Evolutionary conservation across 148 eudicot species (phyloP).

Genomic region (Camellia japonica): DNA sequence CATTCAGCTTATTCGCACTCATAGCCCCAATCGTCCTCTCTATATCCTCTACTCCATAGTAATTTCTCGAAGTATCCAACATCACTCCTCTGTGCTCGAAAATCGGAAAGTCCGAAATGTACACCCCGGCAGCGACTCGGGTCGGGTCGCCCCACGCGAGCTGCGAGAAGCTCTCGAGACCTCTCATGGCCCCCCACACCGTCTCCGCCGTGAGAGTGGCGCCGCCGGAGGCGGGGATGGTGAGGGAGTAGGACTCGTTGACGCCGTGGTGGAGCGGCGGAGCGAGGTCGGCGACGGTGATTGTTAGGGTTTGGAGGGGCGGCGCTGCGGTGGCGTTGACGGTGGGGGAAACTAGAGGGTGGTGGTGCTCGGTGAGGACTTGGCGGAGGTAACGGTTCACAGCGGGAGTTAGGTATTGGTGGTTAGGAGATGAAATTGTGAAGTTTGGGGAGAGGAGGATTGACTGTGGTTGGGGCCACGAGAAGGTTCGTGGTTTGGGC

Average conservation of each 20-base stretch:
- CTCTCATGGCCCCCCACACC: slow-evolving; percentile 95
- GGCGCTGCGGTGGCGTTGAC: slow-evolving; percentile 19
- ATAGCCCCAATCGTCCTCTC: slow-evolving; percentile 62
- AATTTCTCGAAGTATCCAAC: slow-evolving; percentile 84
- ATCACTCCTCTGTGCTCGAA: slow-evolving; percentile 68
- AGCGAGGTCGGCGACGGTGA: slow-evolving; percentile 35
- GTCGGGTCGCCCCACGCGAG: slow-evolving; percentile 34
- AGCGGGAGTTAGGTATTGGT: slow-evolving; percentile 57
- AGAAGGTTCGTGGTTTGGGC: slow-evolving; percentile 60
- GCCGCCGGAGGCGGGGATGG: slow-evolving; percentile 30
- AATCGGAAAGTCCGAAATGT: slow-evolving; percentile 50
- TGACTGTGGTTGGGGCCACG: slow-evolving; percentile 51
- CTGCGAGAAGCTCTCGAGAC: slow-evolving; percentile 72
- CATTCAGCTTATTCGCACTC: slow-evolving; percentile 81
- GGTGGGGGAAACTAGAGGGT: slow-evolving; percentile 30
- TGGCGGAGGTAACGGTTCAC: slow-evolving; percentile 43
- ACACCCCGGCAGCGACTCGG: slow-evolving; percentile 44
- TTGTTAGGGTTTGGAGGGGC: slow-evolving; percentile 30
- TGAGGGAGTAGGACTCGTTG: slow-evolving; percentile 74
- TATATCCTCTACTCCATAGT: slow-evolving; percentile 52
- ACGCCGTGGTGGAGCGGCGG: slow-evolving; percentile 54
- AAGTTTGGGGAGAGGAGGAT: slow-evolving; percentile 48
- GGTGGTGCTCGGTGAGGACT: slow-evolving; percentile 32
- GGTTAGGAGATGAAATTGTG: slow-evolving; percentile 37
- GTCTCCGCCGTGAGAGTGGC: slow-evolving; percentile 58